Evolutionary conservation across 129 eudicot genomes (phyloP).

Genomic region (Chrysanthemum lavandulifolium): DNA sequence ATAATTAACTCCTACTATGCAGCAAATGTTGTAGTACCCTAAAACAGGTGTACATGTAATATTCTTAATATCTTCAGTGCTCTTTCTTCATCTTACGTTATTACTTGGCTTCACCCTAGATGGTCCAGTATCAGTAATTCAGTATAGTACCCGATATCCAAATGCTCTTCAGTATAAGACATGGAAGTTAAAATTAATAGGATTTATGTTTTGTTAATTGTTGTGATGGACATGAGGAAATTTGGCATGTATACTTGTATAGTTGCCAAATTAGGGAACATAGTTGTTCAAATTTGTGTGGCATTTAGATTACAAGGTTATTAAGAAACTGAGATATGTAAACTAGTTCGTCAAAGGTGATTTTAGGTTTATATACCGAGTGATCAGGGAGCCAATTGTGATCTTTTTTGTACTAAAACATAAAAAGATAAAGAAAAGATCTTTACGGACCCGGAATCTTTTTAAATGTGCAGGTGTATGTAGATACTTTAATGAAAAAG

Average conservation of each 20-base stretch:
- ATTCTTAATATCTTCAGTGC: neutral
- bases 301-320: no score
- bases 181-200: neutral
- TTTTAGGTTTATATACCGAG: no score
- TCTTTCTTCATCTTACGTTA: neutral
- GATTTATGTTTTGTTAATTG: neutral
- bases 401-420: neutral
- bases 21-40: neutral
- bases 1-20: no score
- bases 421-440: neutral
- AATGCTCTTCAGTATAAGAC: neutral
- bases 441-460: neutral
- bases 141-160: neutral
- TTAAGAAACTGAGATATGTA: no score
- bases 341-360: no score
- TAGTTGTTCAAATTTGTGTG: no score
- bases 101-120: neutral
- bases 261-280: no score
- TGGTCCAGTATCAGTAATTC: neutral
- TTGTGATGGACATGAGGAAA: neutral
- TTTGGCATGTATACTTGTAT: no score
- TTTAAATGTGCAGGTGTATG: constrained; percentile 62
- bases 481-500: constrained; percentile 87
- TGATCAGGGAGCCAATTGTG: no score
- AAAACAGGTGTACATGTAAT: neutral